A percentile compares a stretch with the other conserved stretches of the same genome.
Evolutionary conservation across 2,329 filamentous ascomycete genomes (phyloP).

Genomic region (Helotiales sp.): DNA sequence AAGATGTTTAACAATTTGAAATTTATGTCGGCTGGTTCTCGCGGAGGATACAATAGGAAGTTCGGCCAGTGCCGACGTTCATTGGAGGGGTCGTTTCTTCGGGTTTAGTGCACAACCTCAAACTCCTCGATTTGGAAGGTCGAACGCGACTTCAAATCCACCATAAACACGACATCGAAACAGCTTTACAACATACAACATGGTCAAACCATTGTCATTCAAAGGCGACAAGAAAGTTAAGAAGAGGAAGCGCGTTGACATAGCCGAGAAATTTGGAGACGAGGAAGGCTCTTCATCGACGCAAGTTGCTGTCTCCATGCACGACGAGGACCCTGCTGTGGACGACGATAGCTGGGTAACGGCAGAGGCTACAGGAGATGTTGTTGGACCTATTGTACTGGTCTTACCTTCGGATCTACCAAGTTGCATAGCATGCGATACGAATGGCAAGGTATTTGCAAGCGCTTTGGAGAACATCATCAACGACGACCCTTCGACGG

Average conservation of each 20-base stretch:
- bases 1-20: background rate
- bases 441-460: constrained; percentile 84
- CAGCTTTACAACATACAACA: constrained; percentile 54
- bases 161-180: constrained; percentile 7
- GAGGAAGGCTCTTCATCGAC: constrained; percentile 32
- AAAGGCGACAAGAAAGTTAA: constrained; percentile 97
- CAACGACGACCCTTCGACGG: constrained; percentile 79
- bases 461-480: constrained; percentile 85
- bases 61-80: constrained; percentile 11
- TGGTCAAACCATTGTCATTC: constrained; percentile 91
- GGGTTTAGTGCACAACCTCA: constrained; percentile 14
- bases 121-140: constrained; percentile 19
- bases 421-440: constrained; percentile 82
- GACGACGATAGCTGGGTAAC: constrained; percentile 91
- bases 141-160: background rate
- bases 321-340: constrained; percentile 32
- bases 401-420: constrained; percentile 77
- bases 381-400: constrained; percentile 81
- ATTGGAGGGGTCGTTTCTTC: constrained; percentile 16
- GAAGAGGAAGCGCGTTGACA: constrained; percentile 79
- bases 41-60: constrained; percentile 13
- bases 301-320: constrained; percentile 30
- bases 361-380: constrained; percentile 74
- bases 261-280: constrained; percentile 47
- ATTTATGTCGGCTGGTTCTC: constrained; percentile 9